phyloP scores from a whole-genome alignment of 768 basidiomycete species.

The Russula vinacea region DNA sequence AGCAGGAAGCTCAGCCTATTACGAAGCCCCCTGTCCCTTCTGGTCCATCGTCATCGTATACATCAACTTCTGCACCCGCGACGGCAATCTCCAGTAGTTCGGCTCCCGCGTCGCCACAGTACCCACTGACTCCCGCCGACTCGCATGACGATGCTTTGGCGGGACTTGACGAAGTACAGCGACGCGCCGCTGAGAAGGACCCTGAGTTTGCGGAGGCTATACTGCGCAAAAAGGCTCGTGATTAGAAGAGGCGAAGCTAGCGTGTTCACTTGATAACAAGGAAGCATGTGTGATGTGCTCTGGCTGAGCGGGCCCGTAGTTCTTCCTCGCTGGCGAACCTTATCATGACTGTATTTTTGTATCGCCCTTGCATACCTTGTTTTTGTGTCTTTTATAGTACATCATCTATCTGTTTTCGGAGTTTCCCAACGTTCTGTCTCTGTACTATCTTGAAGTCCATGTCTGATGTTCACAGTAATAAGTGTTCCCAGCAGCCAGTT shows the following conservation, averaged over 20 bases:
- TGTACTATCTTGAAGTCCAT: background rate
- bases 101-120: constrained; percentile 35
- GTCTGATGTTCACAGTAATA: too few species aligned
- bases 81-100: constrained; percentile 32
- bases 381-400: background rate
- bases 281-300: constrained; percentile 94
- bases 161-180: constrained; percentile 48
- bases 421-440: background rate
- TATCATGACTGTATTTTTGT: background rate
- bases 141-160: constrained; percentile 34
- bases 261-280: constrained; percentile 90
- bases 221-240: constrained; percentile 62
- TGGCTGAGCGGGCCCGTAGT: constrained; percentile 44
- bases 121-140: constrained; percentile 28
- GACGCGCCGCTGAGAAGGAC: constrained; percentile 54
- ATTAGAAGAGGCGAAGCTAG: constrained; percentile 74
- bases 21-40: constrained; percentile 3
- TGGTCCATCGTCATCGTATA: background rate
- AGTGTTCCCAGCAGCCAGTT: too few species aligned
- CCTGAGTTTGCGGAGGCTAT: constrained; percentile 82
- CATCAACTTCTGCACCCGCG: constrained; percentile 23
- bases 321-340: background rate
- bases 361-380: background rate
- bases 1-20: constrained; percentile 9
- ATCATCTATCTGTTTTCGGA: too few species aligned